Percentiles rank a stretch among this genome's conserved stretches.
Conservation (phyloP, 192 early-diverging fungal species). For the Backusella australiensis region DNA sequence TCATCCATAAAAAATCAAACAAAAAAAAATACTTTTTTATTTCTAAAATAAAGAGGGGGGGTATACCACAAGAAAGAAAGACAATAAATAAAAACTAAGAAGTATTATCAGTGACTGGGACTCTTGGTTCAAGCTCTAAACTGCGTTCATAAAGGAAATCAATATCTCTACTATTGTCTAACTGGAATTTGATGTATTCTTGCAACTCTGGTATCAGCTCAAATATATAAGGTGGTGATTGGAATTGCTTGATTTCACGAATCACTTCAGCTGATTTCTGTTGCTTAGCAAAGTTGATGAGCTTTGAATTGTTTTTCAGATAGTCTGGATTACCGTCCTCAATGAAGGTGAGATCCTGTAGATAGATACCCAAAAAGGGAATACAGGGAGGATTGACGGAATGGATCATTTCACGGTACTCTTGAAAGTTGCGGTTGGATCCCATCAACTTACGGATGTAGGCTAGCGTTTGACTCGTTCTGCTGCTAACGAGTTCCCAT, state of each 20-base stretch:
- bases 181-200: conserved; percentile 64
- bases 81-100: not conserved
- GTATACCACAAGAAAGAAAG: not conserved
- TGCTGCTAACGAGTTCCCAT: conserved; percentile 66
- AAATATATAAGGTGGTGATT: conserved; percentile 78
- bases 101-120: not conserved
- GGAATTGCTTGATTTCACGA: conserved; percentile 90
- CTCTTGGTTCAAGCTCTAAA: conserved; percentile 75
- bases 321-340: conserved; percentile 77
- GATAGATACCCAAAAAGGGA: conserved; percentile 78
- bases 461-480: conserved; percentile 47
- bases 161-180: conserved; percentile 70
- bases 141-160: conserved; percentile 76
- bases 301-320: conserved; percentile 54
- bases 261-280: conserved; percentile 87
- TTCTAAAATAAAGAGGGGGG: not conserved
- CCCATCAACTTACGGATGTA: conserved; percentile 70
- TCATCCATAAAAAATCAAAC: not conserved
- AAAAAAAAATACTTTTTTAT: not conserved
- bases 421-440: conserved; percentile 68
- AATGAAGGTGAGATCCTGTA: conserved; percentile 83
- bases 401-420: conserved; percentile 76
- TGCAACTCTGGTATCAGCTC: conserved; percentile 80
- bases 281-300: conserved; percentile 94
- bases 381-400: conserved; percentile 68